Base-by-base conservation (phyloP, 495 filamentous ascomycete genomes). In the Ascodesmis nigricans region DNA sequence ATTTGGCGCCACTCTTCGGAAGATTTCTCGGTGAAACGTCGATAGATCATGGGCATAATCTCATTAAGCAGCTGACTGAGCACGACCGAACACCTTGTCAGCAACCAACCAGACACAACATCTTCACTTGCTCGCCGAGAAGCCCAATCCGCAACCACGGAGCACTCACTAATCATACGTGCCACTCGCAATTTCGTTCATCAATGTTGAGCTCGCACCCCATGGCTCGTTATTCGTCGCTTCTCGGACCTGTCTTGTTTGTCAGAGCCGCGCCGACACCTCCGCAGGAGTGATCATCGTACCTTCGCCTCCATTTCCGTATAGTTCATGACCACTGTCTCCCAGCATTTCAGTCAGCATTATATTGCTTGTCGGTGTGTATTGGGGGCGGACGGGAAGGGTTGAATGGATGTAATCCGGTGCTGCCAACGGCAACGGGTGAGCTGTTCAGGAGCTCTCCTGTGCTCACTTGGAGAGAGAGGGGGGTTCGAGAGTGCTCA, bases 241-340 rank as follows among this genome's bases (percentile, higher is more conserved):
- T 63, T 95, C 84, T 48, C 84, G 77, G 39, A 91, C 80, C 75
- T 81, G 44, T 27, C 20, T 5, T 30, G 30, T 24, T 41, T 59
- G 24, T 36, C 21, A 39, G 31, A 53, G 52, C 38, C 36, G 44
- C 53, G 52, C 38, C 36, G 44, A 26, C 45, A 29, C 33, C 46
- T 35, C 42, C 38, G 27, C 16, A 36, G 29, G 9, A 38, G 14
- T 41, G 11, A 23, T 15, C 16, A 29, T n/a, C 42, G 18, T 17
- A 87, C 82, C 78, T 95, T 99, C 35, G 82, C 62, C 59, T 99
- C 87, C 84, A 93, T 95, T 54, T 95, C 87, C n/a, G 87, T 97
- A 56, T 84, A 93, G 57, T 95, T 97, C 87, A 93, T 93, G 25
- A 97, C 84, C 42, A 82, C 84, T 93, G 49, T 35, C 43, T 33